Conservation (phyloP, 768 basidiomycete species). For the Mycena indigotica region DNA sequence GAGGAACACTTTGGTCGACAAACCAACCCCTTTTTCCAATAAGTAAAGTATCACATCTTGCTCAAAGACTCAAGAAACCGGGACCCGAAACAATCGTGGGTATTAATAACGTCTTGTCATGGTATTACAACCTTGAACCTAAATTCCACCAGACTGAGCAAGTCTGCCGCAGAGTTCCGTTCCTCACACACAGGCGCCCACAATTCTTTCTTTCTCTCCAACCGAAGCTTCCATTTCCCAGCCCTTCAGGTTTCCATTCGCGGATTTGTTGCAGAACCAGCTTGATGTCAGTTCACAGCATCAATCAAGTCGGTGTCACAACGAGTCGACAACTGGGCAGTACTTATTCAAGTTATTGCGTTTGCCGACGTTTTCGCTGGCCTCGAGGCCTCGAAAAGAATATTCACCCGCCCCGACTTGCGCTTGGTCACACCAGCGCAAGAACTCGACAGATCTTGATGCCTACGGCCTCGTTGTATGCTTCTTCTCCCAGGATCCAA, state of each 20-base stretch:
- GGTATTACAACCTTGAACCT: neutral
- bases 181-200: neutral
- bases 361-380: no score
- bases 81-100: neutral
- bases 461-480: slow-evolving; percentile 25
- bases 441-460: slow-evolving; percentile 12
- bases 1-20: no score
- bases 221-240: neutral
- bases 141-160: neutral
- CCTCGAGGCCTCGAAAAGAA: slow-evolving; percentile 24
- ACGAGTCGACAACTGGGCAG: no score
- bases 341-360: no score
- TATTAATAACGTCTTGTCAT: neutral
- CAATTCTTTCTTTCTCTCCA: neutral
- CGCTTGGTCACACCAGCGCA: neutral
- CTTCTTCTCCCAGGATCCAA: slow-evolving; percentile 22
- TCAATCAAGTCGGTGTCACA: no score
- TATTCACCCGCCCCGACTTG: slow-evolving; percentile 19
- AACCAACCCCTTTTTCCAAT: no score
- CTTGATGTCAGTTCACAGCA: neutral
- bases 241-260: neutral
- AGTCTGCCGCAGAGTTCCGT: neutral
- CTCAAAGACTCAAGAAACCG: no score
- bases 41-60: neutral
- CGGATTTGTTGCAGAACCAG: no score